Evolutionary conservation across 1,284 basidiomycete species (phyloP), one percentile per base, ranked within the genome.

Genomic region (Apiotrichum domesticum): DNA sequence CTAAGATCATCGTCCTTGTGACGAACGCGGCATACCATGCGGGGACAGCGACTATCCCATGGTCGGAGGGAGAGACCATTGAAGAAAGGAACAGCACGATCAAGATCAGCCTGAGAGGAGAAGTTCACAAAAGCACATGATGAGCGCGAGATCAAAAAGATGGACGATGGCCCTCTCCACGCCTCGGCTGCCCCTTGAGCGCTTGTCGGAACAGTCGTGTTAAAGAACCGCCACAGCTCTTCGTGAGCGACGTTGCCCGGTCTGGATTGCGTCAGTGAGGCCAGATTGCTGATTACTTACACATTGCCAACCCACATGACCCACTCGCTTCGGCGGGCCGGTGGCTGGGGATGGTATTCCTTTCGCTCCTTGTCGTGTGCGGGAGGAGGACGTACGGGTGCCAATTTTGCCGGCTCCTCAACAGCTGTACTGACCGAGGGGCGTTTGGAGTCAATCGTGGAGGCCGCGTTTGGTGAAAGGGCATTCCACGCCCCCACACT

Each of bases 101-200:
- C 77, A 35, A 97, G 79, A 59, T 86, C 80, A 2, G 69, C 76
- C 64, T 86, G 83, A 0, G 80, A 83, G 49, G 83, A 82, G 67
- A 88, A 93, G 72, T 97, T 97, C 73, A 96, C 83, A 69, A 98
- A 97, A 3, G 90, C 90, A 73, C 94, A 97, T 66, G 87, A 92
- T 3, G 91, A 94, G 29, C 92, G 84, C 15, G 87, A 84, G 66
- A 98, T 98, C 56, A 94, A 83, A 77, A 95, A 96, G 63, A 98
- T 87, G 29, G 89, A 93, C 3, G 87, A 75, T 3, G 97, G 85
- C 6, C 90, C 90, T 34, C 79, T 74, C 62, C 74, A 75, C 1
- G 68, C 64, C 43, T 68, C 65, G 6, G 59, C 11, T 5, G 13
- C 50, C 11, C 50, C 50, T 35, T 49, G 47, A 4, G 41, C 40